These are phyloP conservation scores for Colletotrichum liriopes DNA, from an alignment of 2,329 filamentous ascomycete genomes.

Conservation along the genomic window DNA sequence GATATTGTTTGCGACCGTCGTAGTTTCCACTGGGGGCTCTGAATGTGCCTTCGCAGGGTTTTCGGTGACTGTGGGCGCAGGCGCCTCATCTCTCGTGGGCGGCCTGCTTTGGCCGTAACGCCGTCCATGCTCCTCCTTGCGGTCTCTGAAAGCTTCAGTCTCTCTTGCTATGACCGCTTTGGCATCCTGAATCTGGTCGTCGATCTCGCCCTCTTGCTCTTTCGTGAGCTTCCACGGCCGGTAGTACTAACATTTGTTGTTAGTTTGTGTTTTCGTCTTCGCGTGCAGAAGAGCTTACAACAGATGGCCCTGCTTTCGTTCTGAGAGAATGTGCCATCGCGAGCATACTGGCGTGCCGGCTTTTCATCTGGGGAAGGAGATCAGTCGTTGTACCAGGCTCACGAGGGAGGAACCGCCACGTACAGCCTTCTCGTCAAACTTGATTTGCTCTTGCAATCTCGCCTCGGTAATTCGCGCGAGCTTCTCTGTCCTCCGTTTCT, in stretches of 20 bases:
- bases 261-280: not conserved
- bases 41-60: conserved; percentile 49
- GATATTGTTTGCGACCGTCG: conserved; percentile 57
- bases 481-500: conserved; percentile 76
- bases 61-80: conserved; percentile 52
- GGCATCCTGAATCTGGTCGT: conserved; percentile 77
- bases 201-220: conserved; percentile 80
- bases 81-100: conserved; percentile 46
- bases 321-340: conserved; percentile 80
- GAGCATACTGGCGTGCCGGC: conserved; percentile 80
- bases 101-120: conserved; percentile 47
- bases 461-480: conserved; percentile 73
- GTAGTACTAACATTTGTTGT: conserved; percentile 76
- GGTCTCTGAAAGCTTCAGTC: conserved; percentile 71
- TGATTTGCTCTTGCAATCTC: conserved; percentile 79
- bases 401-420: conserved; percentile 52
- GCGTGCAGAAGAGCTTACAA: conserved; percentile 71
- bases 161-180: conserved; percentile 77
- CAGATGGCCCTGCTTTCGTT: conserved; percentile 79
- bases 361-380: conserved; percentile 73
- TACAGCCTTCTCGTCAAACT: conserved; percentile 84
- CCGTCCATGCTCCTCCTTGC: conserved; percentile 57
- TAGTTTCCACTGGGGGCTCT: conserved; percentile 55
- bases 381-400: conserved; percentile 45
- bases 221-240: conserved; percentile 83